Conservation (phyloP, 208 protist species). For the Sergeia podlipaevii region DNA sequence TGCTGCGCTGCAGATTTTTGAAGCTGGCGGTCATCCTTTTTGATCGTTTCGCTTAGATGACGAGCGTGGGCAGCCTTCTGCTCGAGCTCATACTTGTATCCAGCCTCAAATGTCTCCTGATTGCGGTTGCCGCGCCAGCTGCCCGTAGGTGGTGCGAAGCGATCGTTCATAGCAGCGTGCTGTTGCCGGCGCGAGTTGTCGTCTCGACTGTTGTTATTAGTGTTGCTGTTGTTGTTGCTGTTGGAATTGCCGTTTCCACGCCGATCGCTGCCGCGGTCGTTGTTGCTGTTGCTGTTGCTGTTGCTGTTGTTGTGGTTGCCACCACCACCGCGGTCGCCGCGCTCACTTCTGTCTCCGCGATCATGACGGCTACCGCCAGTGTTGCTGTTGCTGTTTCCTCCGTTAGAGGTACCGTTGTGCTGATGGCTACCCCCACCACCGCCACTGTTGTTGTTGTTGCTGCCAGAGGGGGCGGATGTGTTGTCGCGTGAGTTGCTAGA, state of each 20-base stretch:
- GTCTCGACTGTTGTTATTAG: slow-evolving; percentile 5
- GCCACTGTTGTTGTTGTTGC: slow-evolving; percentile 10
- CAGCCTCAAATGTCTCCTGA: slow-evolving; percentile 83
- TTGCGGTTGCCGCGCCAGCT: slow-evolving; percentile 55
- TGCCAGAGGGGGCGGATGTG: background rate
- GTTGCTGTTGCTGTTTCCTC: slow-evolving; percentile 6
- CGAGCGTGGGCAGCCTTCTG: slow-evolving; percentile 58
- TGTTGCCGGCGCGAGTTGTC: background rate
- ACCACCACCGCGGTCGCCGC: slow-evolving; percentile 4
- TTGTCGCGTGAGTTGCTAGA: background rate
- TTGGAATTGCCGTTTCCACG: background rate
- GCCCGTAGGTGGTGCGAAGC: slow-evolving; percentile 48
- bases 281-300: slow-evolving; percentile 3
- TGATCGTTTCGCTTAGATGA: slow-evolving; percentile 63
- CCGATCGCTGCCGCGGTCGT: background rate
- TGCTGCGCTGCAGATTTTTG: slow-evolving; percentile 19
- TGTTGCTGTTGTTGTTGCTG: background rate
- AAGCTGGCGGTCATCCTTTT: slow-evolving; percentile 35
- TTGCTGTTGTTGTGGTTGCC: slow-evolving; percentile 11
- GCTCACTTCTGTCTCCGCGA: background rate
- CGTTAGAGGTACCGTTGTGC: background rate
- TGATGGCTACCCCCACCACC: background rate
- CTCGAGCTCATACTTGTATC: slow-evolving; percentile 80
- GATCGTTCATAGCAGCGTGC: slow-evolving; percentile 26
- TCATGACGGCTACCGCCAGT: background rate